phyloP scores from a whole-genome alignment of 345 rosid genomes.

The Eutrema yunnanense region DNA sequence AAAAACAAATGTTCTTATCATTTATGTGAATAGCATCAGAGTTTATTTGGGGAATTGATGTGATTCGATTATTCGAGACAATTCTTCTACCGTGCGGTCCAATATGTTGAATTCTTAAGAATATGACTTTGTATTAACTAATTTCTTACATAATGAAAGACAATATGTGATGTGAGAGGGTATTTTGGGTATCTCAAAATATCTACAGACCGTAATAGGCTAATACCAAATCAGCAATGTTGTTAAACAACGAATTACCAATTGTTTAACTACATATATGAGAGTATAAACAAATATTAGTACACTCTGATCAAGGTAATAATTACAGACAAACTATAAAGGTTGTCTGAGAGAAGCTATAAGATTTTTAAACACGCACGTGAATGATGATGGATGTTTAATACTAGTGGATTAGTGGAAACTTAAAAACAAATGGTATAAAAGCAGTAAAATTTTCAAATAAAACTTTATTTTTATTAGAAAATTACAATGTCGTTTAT shows the following conservation, averaged over 20 bases:
- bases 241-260: not conserved
- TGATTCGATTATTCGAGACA: not conserved
- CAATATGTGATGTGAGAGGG: not conserved
- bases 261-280: not conserved
- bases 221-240: not conserved
- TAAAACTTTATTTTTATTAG: not conserved
- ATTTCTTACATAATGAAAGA: not conserved
- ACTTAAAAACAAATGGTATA: not conserved
- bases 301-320: not conserved
- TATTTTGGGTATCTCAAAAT: not conserved
- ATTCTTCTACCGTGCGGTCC: not conserved
- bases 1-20: not conserved
- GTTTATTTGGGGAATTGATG: not conserved
- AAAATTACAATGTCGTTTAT: not conserved
- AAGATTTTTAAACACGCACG: not conserved
- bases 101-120: not conserved
- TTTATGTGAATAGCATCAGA: not conserved
- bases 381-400: not conserved
- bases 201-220: not conserved
- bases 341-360: not conserved
- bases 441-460: not conserved
- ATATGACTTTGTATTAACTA: not conserved
- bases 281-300: not conserved
- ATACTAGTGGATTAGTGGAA: not conserved
- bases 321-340: slow-evolving; percentile 1